phyloP scores from a whole-genome alignment of 2,329 filamentous ascomycete genomes.

The Trichothecium roseum region DNA sequence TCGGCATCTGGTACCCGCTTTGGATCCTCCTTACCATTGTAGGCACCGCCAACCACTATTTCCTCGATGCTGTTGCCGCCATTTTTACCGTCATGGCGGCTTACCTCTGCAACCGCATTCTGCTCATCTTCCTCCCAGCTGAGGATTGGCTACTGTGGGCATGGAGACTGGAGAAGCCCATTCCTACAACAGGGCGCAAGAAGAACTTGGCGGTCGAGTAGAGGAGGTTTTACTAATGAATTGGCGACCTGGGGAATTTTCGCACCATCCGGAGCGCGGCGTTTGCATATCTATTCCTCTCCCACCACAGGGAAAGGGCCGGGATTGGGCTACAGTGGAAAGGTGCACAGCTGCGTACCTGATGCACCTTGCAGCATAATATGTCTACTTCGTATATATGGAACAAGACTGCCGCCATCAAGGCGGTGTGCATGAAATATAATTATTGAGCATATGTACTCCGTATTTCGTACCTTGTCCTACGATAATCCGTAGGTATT shows the following conservation, averaged over 20 bases:
- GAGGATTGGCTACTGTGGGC: slow-evolving; percentile 56
- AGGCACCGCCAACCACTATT: slow-evolving; percentile 51
- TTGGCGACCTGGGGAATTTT: neutral
- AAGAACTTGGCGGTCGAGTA: slow-evolving; percentile 9
- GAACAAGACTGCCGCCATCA: too few relatives aligned
- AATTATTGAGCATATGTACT: too few relatives aligned
- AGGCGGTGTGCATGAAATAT: too few relatives aligned
- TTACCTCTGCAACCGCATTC: slow-evolving; percentile 37
- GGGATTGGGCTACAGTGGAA: too few relatives aligned
- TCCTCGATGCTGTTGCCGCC: slow-evolving; percentile 55
- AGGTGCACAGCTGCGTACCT: too few relatives aligned
- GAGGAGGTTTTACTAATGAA: neutral
- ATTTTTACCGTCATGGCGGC: slow-evolving; percentile 48
- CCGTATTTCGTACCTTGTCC: too few relatives aligned
- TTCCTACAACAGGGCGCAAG: slow-evolving; percentile 30
- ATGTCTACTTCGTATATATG: too few relatives aligned
- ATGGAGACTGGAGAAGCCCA: slow-evolving; percentile 52
- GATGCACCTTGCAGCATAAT: too few relatives aligned
- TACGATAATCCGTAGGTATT: too few relatives aligned
- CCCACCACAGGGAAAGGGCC: too few relatives aligned
- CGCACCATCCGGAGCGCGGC: too few relatives aligned
- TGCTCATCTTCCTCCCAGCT: slow-evolving; percentile 50
- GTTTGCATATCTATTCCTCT: too few relatives aligned
- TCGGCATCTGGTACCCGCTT: slow-evolving; percentile 40
- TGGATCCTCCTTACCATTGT: slow-evolving; percentile 47